phyloP scores from a whole-genome alignment of 2,329 filamentous ascomycete species.

The Zymoseptoria pseudotritici region DNA sequence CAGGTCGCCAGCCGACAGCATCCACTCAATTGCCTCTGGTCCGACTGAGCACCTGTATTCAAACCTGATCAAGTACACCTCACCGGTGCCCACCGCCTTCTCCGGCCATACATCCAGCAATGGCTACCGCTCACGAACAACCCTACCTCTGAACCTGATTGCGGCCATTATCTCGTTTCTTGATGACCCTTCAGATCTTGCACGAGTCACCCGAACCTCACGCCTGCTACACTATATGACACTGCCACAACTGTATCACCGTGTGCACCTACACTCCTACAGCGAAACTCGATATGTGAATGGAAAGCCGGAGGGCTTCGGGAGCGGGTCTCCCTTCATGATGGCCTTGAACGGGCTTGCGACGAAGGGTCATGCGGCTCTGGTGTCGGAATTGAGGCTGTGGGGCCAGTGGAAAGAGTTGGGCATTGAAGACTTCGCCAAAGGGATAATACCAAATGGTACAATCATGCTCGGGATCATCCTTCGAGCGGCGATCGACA shows the following conservation, averaged over 20 bases:
- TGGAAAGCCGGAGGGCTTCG: constrained; percentile 53
- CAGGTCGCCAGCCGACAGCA: neutral
- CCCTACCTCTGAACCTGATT: constrained; percentile 52
- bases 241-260: constrained; percentile 53
- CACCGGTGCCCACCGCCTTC: constrained; percentile 14
- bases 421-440: constrained; percentile 51
- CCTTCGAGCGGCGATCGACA: constrained; percentile 52
- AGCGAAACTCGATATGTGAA: constrained; percentile 51
- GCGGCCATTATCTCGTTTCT: constrained; percentile 51
- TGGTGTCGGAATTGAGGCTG: constrained; percentile 48
- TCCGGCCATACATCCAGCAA: neutral
- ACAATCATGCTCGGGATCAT: constrained; percentile 57
- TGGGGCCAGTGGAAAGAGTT: constrained; percentile 52
- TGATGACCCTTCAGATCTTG: constrained; percentile 51
- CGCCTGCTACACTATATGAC: constrained; percentile 59
- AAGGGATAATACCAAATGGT: constrained; percentile 55
- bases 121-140: constrained; percentile 8
- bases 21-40: neutral
- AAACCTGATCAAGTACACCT: constrained; percentile 16
- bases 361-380: constrained; percentile 45
- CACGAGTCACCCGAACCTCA: constrained; percentile 52
- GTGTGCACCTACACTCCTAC: constrained; percentile 51
- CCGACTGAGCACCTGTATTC: neutral
- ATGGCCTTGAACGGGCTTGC: constrained; percentile 58
- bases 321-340: constrained; percentile 55